These are phyloP conservation scores for Talaromyces ruber DNA, from an alignment of 495 filamentous ascomycete species.

Conservation along the genomic window DNA sequence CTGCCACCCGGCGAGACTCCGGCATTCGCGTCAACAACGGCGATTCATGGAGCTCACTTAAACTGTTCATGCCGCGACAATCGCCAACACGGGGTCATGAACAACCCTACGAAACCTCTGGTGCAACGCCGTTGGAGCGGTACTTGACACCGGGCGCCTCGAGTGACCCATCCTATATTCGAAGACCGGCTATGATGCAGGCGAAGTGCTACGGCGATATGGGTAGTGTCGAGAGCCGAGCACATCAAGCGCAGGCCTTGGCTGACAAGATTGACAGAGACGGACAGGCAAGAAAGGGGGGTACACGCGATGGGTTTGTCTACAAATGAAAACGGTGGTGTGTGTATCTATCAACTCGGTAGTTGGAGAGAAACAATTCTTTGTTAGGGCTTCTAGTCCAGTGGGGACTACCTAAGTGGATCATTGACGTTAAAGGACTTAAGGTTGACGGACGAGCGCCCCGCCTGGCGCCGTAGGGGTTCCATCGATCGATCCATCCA, in stretches of 20 bases:
- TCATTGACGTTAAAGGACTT: background rate
- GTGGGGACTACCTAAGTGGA: background rate
- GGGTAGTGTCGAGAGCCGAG: conserved; percentile 6
- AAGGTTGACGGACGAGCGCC: background rate
- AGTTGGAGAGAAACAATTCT: background rate
- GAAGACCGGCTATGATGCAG: conserved; percentile 9
- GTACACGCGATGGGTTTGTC: background rate
- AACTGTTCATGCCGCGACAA: background rate
- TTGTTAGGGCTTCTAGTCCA: background rate
- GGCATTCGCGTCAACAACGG: background rate
- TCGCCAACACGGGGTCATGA: background rate
- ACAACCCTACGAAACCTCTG: background rate
- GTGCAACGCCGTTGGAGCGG: conserved; percentile 15
- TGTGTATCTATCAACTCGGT: background rate
- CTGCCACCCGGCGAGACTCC: background rate
- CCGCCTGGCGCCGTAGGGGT: background rate
- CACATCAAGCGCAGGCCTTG: background rate
- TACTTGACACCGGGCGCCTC: conserved; percentile 16
- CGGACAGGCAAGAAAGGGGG: background rate
- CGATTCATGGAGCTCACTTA: background rate
- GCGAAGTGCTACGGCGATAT: conserved; percentile 9
- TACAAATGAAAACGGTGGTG: background rate
- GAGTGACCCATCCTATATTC: conserved; percentile 12
- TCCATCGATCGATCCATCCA: background rate
- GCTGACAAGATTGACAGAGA: background rate